A percentile compares a stretch with the other conserved stretches of the same genome.
Evolutionary conservation across 2,329 filamentous ascomycete species (phyloP).

Genomic region (Orbilia ellipsospora): DNA sequence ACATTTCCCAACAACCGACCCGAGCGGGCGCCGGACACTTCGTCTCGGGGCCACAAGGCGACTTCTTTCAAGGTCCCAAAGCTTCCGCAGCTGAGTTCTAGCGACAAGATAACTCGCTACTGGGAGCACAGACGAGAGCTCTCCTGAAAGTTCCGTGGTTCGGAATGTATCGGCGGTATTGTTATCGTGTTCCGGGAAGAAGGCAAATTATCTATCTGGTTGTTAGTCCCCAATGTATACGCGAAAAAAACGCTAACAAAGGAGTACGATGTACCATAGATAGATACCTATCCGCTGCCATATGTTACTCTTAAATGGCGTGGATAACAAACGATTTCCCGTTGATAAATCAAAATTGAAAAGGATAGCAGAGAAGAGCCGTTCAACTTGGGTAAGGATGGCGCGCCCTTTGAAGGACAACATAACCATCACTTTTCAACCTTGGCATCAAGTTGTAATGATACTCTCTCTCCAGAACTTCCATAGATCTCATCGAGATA

Average conservation of each 20-base stretch:
- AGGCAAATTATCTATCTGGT: background rate
- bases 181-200: background rate
- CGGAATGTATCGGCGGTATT: conserved; percentile 13
- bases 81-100: background rate
- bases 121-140: background rate
- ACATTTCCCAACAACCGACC: background rate
- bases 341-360: conserved; percentile 3
- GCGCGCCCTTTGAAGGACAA: conserved; percentile 18
- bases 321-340: conserved; percentile 4
- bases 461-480: conserved; percentile 34
- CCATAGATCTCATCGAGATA: conserved; percentile 38
- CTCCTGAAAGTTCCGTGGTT: background rate
- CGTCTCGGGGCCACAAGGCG: too few relatives aligned
- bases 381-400: conserved; percentile 5
- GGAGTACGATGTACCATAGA: background rate
- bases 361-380: background rate
- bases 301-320: background rate
- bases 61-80: background rate
- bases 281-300: background rate
- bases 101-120: background rate
- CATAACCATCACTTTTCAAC: conserved; percentile 32
- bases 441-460: conserved; percentile 28
- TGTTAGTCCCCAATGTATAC: conserved; percentile 2
- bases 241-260: too few relatives aligned
- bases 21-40: too few relatives aligned